Conservation (phyloP, 129 eudicot species). For the Tagetes patula region DNA sequence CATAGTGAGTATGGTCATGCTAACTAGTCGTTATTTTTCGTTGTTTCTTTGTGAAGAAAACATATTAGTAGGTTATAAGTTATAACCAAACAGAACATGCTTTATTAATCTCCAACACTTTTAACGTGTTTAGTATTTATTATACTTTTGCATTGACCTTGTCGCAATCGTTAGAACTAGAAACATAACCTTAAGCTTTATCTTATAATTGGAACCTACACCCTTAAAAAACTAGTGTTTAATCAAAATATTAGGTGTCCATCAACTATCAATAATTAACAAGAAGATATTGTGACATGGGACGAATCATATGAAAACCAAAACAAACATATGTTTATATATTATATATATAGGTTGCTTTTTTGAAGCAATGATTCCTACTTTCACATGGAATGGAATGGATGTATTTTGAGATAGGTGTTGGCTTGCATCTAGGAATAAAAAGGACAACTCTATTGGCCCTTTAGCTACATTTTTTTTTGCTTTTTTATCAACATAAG, state of each 20-base stretch:
- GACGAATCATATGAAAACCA: constrained; percentile 25
- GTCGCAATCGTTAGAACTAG: background rate
- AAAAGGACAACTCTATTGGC: constrained; percentile 37
- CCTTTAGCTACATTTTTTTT: constrained; percentile 22
- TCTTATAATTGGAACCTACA: background rate
- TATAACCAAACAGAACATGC: background rate
- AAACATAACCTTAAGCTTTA: background rate
- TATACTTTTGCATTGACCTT: too few relatives aligned
- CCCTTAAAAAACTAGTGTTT: background rate
- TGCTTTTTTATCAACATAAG: constrained; percentile 22
- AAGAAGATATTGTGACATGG: constrained; percentile 26
- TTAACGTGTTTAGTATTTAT: background rate
- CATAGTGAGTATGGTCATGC: background rate
- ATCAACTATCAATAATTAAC: background rate
- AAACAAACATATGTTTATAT: constrained; percentile 27
- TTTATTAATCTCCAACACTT: background rate
- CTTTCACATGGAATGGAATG: constrained; percentile 43
- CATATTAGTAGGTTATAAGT: background rate
- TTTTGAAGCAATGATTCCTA: constrained; percentile 39
- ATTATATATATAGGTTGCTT: constrained; percentile 24
- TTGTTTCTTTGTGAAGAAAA: background rate
- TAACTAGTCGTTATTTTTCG: background rate
- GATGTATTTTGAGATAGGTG: constrained; percentile 40
- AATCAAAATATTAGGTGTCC: constrained; percentile 14
- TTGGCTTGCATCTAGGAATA: constrained; percentile 39